phyloP scores from a whole-genome alignment of 2,329 filamentous ascomycete genomes.

The Cladosporium colombiae region DNA sequence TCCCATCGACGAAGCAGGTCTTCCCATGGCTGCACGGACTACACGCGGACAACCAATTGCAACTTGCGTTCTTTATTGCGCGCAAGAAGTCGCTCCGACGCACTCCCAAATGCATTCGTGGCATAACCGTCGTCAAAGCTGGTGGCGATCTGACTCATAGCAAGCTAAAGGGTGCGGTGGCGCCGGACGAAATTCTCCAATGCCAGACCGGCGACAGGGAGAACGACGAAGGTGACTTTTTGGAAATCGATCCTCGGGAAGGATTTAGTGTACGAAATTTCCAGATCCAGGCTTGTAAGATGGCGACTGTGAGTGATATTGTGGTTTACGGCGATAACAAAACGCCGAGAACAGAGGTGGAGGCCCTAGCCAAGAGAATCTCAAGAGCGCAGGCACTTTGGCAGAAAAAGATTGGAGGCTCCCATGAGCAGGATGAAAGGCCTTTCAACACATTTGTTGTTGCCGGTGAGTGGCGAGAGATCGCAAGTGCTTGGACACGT shows the following conservation, averaged over 20 bases:
- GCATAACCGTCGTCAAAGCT: slow-evolving; percentile 83
- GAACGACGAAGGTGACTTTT: slow-evolving; percentile 56
- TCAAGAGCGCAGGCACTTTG: slow-evolving; percentile 75
- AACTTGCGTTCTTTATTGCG: slow-evolving; percentile 84
- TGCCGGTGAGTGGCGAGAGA: slow-evolving; percentile 48
- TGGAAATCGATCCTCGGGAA: slow-evolving; percentile 81
- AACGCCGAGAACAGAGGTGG: slow-evolving; percentile 61
- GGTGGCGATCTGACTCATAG: slow-evolving; percentile 73
- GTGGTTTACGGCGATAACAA: slow-evolving; percentile 82
- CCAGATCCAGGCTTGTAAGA: slow-evolving; percentile 89
- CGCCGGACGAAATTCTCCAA: slow-evolving; percentile 76
- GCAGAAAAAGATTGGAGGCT: slow-evolving; percentile 64
- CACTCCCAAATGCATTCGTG: slow-evolving; percentile 74
- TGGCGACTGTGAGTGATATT: slow-evolving; percentile 85
- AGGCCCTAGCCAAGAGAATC: slow-evolving; percentile 64
- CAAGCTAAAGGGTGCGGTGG: slow-evolving; percentile 83
- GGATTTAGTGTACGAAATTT: slow-evolving; percentile 97
- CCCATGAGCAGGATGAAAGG: slow-evolving; percentile 40
- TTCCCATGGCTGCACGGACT: slow-evolving; percentile 97
- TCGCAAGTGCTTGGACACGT: not conserved
- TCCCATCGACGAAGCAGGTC: slow-evolving; percentile 81
- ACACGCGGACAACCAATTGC: slow-evolving; percentile 83
- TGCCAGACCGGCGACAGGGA: slow-evolving; percentile 28
- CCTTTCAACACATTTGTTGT: slow-evolving; percentile 84
- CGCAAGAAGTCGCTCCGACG: slow-evolving; percentile 70